phyloP scores from a whole-genome alignment of 2,329 filamentous ascomycete genomes.

The Sphaerostilbella broomeana region DNA sequence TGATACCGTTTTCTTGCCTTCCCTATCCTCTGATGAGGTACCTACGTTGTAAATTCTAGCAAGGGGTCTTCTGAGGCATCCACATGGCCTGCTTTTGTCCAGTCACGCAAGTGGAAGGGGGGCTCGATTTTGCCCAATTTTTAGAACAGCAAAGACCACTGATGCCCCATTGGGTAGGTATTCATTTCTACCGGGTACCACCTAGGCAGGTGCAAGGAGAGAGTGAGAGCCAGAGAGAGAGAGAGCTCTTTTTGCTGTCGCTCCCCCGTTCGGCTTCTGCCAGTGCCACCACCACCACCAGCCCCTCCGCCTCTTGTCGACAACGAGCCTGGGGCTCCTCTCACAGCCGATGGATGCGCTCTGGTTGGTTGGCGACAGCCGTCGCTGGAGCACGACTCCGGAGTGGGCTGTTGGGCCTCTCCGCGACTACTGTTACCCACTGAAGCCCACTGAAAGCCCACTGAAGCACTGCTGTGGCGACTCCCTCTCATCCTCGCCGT shows the following conservation, averaged over 20 bases:
- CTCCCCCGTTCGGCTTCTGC: not conserved
- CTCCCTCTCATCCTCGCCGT: too few relatives aligned
- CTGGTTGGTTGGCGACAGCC: constrained; percentile 11
- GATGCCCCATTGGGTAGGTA: constrained; percentile 10
- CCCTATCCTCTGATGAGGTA: too few relatives aligned
- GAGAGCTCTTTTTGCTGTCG: constrained; percentile 1
- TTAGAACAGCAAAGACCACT: not conserved
- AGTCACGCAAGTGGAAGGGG: too few relatives aligned
- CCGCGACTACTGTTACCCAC: constrained; percentile 1
- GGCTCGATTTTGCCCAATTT: constrained; percentile 9
- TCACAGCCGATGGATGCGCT: too few relatives aligned
- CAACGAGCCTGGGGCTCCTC: too few relatives aligned
- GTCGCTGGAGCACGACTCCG: constrained; percentile 5
- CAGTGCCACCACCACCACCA: not conserved
- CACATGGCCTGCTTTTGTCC: constrained; percentile 6
- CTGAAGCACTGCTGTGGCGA: too few relatives aligned
- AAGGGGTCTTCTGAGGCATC: too few relatives aligned
- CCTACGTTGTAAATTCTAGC: too few relatives aligned
- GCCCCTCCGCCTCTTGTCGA: not conserved
- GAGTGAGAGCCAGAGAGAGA: too few relatives aligned
- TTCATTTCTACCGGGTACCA: constrained; percentile 5
- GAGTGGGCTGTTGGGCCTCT: constrained; percentile 11
- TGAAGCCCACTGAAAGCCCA: too few relatives aligned
- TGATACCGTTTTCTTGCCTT: too few relatives aligned
- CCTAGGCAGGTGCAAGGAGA: too few relatives aligned